Evolutionary conservation across 1,284 basidiomycete species (phyloP).

Genomic region (Boletus sp.): DNA sequence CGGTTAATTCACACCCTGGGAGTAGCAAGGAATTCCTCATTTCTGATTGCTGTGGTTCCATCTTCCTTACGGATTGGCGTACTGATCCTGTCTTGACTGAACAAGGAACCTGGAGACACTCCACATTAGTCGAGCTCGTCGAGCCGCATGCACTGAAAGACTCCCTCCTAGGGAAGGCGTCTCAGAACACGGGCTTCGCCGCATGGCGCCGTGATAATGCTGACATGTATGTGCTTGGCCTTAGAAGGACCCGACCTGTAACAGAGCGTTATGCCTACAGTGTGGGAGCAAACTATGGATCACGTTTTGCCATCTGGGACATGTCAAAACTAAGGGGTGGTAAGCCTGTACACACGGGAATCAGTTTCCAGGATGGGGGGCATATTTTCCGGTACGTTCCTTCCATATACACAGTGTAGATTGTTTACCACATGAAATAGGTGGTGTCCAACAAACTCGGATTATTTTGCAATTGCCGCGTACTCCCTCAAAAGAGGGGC

Average conservation of each 20-base stretch:
- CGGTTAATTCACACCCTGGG: slow-evolving; percentile 65
- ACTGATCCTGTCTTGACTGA: slow-evolving; percentile 57
- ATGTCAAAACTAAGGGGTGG: slow-evolving; percentile 65
- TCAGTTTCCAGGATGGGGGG: slow-evolving; percentile 62
- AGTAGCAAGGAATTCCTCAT: slow-evolving; percentile 74
- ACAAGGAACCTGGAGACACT: slow-evolving; percentile 52
- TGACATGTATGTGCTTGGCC: slow-evolving; percentile 57
- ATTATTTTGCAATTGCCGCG: slow-evolving; percentile 71
- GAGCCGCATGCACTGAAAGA: slow-evolving; percentile 62
- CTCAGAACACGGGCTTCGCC: slow-evolving; percentile 51
- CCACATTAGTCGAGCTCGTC: slow-evolving; percentile 63
- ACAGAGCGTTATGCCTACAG: slow-evolving; percentile 36
- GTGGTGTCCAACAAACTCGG: slow-evolving; percentile 72
- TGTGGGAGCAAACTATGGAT: slow-evolving; percentile 68
- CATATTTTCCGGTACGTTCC: slow-evolving; percentile 58
- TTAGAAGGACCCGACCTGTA: background rate
- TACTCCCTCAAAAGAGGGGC: slow-evolving; percentile 57
- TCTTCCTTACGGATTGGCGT: slow-evolving; percentile 76
- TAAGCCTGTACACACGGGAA: slow-evolving; percentile 56
- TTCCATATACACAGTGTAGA: background rate
- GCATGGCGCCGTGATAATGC: slow-evolving; percentile 65
- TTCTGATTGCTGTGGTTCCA: slow-evolving; percentile 64
- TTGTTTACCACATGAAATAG: slow-evolving; percentile 35
- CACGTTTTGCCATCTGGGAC: slow-evolving; percentile 71
- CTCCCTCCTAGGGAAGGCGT: slow-evolving; percentile 44